These are phyloP conservation scores for Fusarium phyllophilum DNA, from an alignment of 2,329 filamentous ascomycete species.

Conservation along the genomic window DNA sequence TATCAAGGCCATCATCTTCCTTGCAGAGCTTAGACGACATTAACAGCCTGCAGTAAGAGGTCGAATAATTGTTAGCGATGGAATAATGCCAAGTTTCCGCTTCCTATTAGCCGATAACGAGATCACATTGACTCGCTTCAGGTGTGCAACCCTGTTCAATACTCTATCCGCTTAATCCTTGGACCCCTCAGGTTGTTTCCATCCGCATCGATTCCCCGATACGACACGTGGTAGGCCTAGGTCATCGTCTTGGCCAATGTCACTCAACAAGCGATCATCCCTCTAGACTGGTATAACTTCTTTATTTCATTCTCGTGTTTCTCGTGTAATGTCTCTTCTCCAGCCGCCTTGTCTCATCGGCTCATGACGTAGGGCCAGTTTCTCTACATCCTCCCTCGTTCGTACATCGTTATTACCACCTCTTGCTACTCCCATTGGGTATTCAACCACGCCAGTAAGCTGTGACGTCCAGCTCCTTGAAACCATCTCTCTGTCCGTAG, in stretches of 20 bases:
- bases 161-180: background rate
- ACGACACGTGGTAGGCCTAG: too few species aligned
- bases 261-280: constrained; percentile 4
- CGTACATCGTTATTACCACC: constrained; percentile 32
- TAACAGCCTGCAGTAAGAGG: background rate
- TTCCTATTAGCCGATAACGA: background rate
- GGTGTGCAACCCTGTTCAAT: background rate
- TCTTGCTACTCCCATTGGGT: constrained; percentile 23
- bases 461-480: constrained; percentile 12
- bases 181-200: too few species aligned
- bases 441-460: constrained; percentile 31
- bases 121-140: background rate
- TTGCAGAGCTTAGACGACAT: background rate
- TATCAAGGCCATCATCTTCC: background rate
- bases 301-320: constrained; percentile 38
- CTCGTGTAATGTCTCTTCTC: constrained; percentile 22
- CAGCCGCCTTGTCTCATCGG: background rate
- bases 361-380: constrained; percentile 11
- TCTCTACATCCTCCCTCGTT: constrained; percentile 19
- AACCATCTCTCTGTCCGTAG: constrained; percentile 12
- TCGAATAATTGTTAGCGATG: background rate
- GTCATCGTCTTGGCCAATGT: background rate
- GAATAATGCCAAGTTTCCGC: background rate
- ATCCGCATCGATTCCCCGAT: background rate
- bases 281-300: background rate